These are phyloP conservation scores for Pichia sp. DNA, from an alignment of 1,139 yeast species.

Conservation along the genomic window DNA sequence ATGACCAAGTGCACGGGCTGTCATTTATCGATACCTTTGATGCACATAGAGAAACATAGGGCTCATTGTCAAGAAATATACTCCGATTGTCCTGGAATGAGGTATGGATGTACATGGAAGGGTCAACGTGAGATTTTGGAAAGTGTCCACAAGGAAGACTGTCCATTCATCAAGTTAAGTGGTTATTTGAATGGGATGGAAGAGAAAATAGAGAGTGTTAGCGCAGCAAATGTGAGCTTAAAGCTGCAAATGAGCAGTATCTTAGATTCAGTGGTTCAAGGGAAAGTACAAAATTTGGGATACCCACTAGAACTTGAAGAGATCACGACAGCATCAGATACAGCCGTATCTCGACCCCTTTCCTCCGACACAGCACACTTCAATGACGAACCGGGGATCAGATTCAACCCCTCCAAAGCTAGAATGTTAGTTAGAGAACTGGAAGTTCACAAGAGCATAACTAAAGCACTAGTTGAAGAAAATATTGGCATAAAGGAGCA, in stretches of 20 bases:
- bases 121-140: constrained; percentile 29
- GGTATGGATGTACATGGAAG: constrained; percentile 35
- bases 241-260: constrained; percentile 38
- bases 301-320: constrained; percentile 32
- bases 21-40: constrained; percentile 23
- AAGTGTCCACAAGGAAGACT: constrained; percentile 28
- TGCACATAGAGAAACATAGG: constrained; percentile 27
- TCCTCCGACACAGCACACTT: constrained; percentile 20
- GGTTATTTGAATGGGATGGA: constrained; percentile 29
- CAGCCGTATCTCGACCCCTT: neutral
- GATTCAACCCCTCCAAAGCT: constrained; percentile 34
- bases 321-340: neutral
- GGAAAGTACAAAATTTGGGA: constrained; percentile 46
- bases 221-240: constrained; percentile 32
- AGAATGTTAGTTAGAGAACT: constrained; percentile 28
- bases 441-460: constrained; percentile 30
- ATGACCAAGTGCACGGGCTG: constrained; percentile 29
- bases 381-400: neutral
- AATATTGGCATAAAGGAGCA: constrained; percentile 43
- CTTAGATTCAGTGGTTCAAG: constrained; percentile 42
- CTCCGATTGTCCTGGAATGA: constrained; percentile 29
- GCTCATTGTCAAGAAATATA: constrained; percentile 29
- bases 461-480: constrained; percentile 37
- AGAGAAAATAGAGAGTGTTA: constrained; percentile 25
- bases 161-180: constrained; percentile 30